phyloP scores from a whole-genome alignment of 78 protist species.

The Dictyostelium brefeldianum region DNA sequence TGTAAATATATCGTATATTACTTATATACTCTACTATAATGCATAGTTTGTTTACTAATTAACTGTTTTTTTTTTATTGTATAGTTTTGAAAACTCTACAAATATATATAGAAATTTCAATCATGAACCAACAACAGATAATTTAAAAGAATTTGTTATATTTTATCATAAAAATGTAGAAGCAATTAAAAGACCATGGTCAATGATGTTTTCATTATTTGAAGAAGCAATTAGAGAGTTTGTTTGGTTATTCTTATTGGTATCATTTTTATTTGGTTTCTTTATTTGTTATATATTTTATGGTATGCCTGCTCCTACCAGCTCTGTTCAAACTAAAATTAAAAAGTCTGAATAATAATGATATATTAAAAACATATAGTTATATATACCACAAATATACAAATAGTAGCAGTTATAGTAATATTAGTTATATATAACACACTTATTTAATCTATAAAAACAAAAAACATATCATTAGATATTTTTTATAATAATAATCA shows the following conservation, averaged over 20 bases:
- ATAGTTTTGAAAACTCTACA: conserved; percentile 27
- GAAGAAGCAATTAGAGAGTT: conserved; percentile 62
- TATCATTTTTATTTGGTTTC: conserved; percentile 55
- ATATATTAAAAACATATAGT: no score
- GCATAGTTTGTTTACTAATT: no score
- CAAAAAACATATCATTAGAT: no score
- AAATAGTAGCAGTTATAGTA: no score
- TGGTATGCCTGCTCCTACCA: background rate
- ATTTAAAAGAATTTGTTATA: conserved; percentile 1
- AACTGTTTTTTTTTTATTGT: background rate
- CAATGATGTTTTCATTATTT: conserved; percentile 14
- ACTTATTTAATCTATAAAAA: no score
- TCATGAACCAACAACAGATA: conserved; percentile 34
- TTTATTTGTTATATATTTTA: conserved; percentile 26
- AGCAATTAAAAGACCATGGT: conserved; percentile 22
- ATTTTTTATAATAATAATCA: no score
- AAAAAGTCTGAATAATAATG: background rate
- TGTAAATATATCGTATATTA: conserved; percentile 7
- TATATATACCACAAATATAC: no score
- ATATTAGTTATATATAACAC: no score
- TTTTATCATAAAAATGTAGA: background rate
- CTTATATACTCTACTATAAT: no score
- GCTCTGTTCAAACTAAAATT: background rate
- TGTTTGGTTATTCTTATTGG: conserved; percentile 39
- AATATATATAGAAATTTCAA: conserved; percentile 3